These are phyloP conservation scores for Colletotrichum sansevieriae DNA, from an alignment of 2,329 filamentous ascomycete species.

Conservation along the genomic window DNA sequence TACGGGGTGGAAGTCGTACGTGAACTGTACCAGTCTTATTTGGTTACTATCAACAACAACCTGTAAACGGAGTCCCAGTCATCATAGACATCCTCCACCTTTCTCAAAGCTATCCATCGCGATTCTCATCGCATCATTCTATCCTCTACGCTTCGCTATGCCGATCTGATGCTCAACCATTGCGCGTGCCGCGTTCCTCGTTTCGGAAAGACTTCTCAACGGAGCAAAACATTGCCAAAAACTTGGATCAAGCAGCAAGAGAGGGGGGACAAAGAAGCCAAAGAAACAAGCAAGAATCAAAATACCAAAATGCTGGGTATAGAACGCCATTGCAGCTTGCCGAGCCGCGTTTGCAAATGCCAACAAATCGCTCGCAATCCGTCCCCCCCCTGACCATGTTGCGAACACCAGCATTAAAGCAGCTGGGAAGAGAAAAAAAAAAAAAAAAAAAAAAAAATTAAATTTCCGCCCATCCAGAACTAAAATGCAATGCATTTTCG, in stretches of 20 bases:
- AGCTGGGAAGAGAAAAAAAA: too few species aligned
- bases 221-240: constrained; percentile 33
- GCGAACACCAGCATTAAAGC: constrained; percentile 27
- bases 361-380: constrained; percentile 1
- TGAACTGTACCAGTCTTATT: constrained; percentile 7
- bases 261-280: neutral
- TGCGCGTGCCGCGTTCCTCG: constrained; percentile 15
- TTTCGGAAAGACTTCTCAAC: constrained; percentile 6
- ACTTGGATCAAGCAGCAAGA: neutral
- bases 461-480: neutral
- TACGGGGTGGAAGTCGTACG: neutral
- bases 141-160: constrained; percentile 36
- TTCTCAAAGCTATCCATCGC: neutral
- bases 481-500: neutral
- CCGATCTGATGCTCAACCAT: constrained; percentile 34
- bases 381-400: neutral
- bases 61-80: constrained; percentile 17
- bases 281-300: neutral
- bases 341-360: constrained; percentile 40
- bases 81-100: neutral
- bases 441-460: neutral
- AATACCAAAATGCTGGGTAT: constrained; percentile 40
- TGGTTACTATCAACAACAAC: constrained; percentile 24
- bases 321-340: constrained; percentile 37
- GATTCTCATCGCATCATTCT: constrained; percentile 25